phyloP scores from a whole-genome alignment of 345 rosid genomes.

The Eucalyptus marginata region DNA sequence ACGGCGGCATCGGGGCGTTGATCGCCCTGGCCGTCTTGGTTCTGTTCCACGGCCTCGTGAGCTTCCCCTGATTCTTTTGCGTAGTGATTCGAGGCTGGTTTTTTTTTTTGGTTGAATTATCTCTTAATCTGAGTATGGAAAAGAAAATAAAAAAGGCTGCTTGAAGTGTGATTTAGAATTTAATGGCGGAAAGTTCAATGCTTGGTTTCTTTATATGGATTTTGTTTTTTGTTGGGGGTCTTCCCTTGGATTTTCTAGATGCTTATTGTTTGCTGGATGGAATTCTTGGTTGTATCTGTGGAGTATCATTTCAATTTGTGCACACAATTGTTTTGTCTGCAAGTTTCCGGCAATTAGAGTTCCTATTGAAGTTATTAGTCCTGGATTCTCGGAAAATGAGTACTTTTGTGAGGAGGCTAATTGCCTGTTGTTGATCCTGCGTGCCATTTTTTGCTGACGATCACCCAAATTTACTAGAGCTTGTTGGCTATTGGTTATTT shows the following conservation, averaged over 20 bases:
- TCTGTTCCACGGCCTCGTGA: conserved; percentile 79
- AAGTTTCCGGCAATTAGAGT: not conserved
- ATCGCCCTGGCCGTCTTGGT: conserved; percentile 41
- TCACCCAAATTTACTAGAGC: not conserved
- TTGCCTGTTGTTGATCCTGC: not conserved
- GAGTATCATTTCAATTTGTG: not conserved
- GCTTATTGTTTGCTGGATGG: not conserved
- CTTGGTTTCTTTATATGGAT: not conserved
- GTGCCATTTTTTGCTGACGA: not conserved
- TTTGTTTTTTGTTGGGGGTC: not conserved
- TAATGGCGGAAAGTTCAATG: not conserved
- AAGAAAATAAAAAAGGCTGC: not conserved
- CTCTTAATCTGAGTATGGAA: not conserved
- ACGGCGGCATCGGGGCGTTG: conserved; percentile 56
- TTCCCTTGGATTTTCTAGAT: not conserved
- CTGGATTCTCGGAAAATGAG: not conserved
- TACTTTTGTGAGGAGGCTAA: not conserved
- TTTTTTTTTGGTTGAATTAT: not conserved
- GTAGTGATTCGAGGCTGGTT: not conserved
- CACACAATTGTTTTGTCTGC: not conserved
- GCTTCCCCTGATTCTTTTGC: not conserved
- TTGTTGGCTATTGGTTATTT: not conserved
- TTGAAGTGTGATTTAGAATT: not conserved
- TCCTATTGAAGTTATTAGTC: not conserved
- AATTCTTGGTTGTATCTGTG: not conserved